phyloP scores from a whole-genome alignment of 83 land plant species.

The Picea abies region DNA sequence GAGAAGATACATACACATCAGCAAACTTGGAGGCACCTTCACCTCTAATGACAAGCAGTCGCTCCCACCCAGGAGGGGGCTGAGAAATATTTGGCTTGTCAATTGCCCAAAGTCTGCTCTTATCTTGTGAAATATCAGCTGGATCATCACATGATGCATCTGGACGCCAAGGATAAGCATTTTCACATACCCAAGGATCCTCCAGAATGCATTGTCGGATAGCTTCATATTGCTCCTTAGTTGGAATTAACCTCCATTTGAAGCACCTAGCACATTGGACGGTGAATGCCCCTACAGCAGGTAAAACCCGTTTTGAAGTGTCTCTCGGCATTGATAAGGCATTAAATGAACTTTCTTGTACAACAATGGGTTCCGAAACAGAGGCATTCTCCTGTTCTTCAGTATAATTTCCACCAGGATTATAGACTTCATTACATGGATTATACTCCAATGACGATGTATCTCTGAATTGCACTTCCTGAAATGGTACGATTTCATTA shows the following conservation, averaged over 20 bases:
- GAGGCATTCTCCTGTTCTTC: neutral
- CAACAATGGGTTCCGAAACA: neutral
- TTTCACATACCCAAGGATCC: conserved; percentile 68
- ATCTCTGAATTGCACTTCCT: neutral
- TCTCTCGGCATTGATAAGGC: neutral
- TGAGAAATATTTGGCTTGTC: conserved; percentile 77
- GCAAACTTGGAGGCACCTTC: conserved; percentile 75
- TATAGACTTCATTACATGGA: conserved; percentile 9
- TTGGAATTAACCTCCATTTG: conserved; percentile 86
- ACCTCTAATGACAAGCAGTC: conserved; percentile 63
- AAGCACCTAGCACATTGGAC: conserved; percentile 76
- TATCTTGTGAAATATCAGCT: conserved; percentile 65
- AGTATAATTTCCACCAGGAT: neutral
- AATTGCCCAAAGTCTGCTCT: conserved; percentile 71
- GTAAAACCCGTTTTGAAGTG: conserved; percentile 13
- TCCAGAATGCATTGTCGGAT: conserved; percentile 66
- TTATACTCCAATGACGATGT: conserved; percentile 15
- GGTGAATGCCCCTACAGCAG: conserved; percentile 67
- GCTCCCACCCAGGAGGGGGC: conserved; percentile 81
- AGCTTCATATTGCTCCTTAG: conserved; percentile 78
- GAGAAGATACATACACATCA: conserved; percentile 66
- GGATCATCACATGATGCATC: conserved; percentile 68
- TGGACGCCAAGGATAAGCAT: conserved; percentile 67
- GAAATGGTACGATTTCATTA: conserved; percentile 8
- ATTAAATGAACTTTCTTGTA: neutral